These are phyloP conservation scores for Fusarium sp. DNA, from an alignment of 2,329 filamentous ascomycete species.

Conservation along the genomic window DNA sequence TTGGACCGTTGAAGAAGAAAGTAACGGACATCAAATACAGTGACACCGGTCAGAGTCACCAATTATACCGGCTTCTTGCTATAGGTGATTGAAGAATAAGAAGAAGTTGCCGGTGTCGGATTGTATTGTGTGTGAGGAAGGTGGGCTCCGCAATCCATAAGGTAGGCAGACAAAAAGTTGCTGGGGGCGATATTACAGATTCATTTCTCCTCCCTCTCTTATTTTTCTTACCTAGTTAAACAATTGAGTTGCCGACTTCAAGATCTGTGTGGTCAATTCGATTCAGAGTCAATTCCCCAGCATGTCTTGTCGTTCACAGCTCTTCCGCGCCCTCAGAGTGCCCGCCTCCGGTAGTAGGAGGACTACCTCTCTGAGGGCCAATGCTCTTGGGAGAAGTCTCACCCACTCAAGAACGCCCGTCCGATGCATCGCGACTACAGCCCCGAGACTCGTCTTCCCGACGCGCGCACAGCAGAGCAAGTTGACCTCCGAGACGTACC, in stretches of 20 bases:
- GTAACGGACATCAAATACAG: background rate
- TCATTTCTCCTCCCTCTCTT: conserved; percentile 1
- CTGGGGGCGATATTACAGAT: conserved; percentile 13
- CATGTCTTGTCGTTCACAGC: conserved; percentile 44
- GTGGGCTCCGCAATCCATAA: conserved; percentile 30
- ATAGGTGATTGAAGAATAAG: background rate
- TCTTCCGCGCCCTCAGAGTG: conserved; percentile 42
- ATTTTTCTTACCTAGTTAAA: background rate
- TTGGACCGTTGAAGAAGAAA: background rate
- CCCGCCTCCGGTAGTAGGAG: conserved; percentile 29
- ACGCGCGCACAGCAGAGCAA: conserved; percentile 55
- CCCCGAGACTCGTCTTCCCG: conserved; percentile 43
- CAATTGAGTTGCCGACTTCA: background rate
- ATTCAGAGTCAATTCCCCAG: conserved; percentile 8
- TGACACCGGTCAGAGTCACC: background rate
- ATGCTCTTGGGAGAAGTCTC: conserved; percentile 12
- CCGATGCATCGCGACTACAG: conserved; percentile 47
- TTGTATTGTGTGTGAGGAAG: background rate
- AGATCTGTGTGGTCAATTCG: conserved; percentile 18
- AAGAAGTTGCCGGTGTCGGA: conserved; percentile 1
- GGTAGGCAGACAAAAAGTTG: conserved; percentile 21
- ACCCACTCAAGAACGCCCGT: conserved; percentile 7
- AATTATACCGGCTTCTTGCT: background rate
- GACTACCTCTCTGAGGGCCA: conserved; percentile 22
- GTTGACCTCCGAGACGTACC: conserved; percentile 88